These are phyloP conservation scores for Hansenula sp. DNA, from an alignment of 1,139 yeast species.

Conservation along the genomic window DNA sequence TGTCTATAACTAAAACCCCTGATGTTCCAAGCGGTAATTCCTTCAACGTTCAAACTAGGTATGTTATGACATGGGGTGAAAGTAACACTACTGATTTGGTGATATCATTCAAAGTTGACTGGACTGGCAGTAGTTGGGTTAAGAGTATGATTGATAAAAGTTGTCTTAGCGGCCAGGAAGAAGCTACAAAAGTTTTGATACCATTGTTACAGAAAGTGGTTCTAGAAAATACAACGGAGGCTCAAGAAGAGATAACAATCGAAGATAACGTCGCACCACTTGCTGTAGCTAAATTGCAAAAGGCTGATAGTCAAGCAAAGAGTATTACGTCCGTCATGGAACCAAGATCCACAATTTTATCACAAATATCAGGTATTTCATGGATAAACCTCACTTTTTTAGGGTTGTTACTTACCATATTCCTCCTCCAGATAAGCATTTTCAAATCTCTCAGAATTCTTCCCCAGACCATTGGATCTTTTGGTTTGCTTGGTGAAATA, in stretches of 20 bases:
- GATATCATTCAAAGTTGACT: constrained; percentile 68
- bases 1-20: constrained; percentile 76
- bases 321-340: neutral
- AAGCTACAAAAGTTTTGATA: constrained; percentile 37
- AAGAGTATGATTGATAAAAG: constrained; percentile 90
- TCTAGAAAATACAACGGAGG: constrained; percentile 10
- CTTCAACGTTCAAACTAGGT: constrained; percentile 70
- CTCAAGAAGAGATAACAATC: constrained; percentile 1
- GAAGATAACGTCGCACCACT: constrained; percentile 8
- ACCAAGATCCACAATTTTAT: neutral
- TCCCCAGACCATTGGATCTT: constrained; percentile 3
- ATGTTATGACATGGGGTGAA: constrained; percentile 72
- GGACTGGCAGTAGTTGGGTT: constrained; percentile 93
- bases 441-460: constrained; percentile 1
- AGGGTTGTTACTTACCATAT: constrained; percentile 3
- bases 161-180: constrained; percentile 80
- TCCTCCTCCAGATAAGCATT: constrained; percentile 11
- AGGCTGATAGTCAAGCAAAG: neutral
- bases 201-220: constrained; percentile 10
- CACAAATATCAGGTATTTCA: neutral
- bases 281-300: neutral
- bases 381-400: neutral
- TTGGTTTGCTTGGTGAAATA: neutral
- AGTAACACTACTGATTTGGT: constrained; percentile 58
- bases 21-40: constrained; percentile 93